Evolutionary conservation across 2,329 filamentous ascomycete genomes (phyloP).

Genomic region (Acarospora socialis): DNA sequence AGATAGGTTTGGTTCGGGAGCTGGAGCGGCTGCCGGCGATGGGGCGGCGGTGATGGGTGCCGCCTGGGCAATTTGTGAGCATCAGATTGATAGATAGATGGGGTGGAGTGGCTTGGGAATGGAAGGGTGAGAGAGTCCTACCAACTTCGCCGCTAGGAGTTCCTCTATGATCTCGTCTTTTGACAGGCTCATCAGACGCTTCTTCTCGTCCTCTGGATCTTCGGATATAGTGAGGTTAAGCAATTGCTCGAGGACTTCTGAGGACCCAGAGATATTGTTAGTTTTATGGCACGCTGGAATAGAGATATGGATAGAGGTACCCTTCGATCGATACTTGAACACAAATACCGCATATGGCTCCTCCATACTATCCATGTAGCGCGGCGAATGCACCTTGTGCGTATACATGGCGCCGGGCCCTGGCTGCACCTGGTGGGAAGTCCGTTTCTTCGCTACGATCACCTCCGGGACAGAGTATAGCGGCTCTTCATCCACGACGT

Average conservation of each 20-base stretch:
- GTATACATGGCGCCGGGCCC: constrained; percentile 9
- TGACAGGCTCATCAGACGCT: constrained; percentile 6
- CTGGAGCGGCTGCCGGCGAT: too few species aligned
- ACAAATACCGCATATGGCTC: constrained; percentile 15
- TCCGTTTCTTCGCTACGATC: constrained; percentile 4
- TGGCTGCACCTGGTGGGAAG: constrained; percentile 13
- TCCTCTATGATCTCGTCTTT: constrained; percentile 13
- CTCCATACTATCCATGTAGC: constrained; percentile 14
- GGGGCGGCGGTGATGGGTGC: too few species aligned
- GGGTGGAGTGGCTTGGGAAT: too few species aligned
- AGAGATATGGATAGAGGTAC: too few species aligned
- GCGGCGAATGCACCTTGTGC: constrained; percentile 10
- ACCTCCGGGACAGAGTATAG: constrained; percentile 9
- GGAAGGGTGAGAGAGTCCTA: too few species aligned
- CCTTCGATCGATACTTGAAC: constrained; percentile 14
- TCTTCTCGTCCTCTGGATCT: constrained; percentile 8
- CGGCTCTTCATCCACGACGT: constrained; percentile 19
- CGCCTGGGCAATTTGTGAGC: too few species aligned
- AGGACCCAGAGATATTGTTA: neutral
- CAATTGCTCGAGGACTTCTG: constrained; percentile 9
- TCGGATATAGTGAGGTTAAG: constrained; percentile 4
- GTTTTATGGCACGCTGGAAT: neutral
- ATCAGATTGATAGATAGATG: too few species aligned
- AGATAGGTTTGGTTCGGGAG: too few species aligned
- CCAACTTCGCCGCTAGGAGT: constrained; percentile 9